Evolutionary conservation across 768 basidiomycete species (phyloP).

Genomic region (Boletus insuetus): DNA sequence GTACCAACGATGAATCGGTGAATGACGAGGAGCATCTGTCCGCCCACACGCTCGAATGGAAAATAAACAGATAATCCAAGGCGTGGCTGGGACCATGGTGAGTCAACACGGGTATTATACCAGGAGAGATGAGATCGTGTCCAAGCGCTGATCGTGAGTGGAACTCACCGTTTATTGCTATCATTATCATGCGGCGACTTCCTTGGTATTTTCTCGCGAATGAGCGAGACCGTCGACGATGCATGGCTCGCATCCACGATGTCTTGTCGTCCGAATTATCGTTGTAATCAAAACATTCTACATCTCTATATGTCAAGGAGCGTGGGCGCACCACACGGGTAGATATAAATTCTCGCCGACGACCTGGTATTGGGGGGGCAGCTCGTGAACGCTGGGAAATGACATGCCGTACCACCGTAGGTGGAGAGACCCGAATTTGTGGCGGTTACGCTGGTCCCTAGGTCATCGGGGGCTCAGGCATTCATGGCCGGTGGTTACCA

Average conservation of each 20-base stretch:
- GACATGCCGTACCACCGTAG: slow-evolving; percentile 9
- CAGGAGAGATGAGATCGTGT: slow-evolving; percentile 10
- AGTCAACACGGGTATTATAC: slow-evolving; percentile 7
- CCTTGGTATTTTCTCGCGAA: background rate
- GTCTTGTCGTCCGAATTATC: background rate
- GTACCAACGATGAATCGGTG: slow-evolving; percentile 5
- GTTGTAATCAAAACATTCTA: background rate
- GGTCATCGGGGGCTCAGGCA: background rate
- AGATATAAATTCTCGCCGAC: slow-evolving; percentile 1
- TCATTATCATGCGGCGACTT: background rate
- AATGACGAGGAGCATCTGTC: slow-evolving; percentile 7
- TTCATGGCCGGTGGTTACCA: background rate
- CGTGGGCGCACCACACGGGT: background rate
- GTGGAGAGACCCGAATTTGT: background rate
- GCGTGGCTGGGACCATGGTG: background rate
- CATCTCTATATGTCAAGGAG: background rate
- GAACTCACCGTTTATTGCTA: background rate
- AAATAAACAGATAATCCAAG: background rate
- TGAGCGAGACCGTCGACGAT: background rate
- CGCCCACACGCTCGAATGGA: slow-evolving; percentile 14
- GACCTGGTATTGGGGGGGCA: background rate
- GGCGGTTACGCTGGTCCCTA: background rate
- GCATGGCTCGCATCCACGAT: background rate
- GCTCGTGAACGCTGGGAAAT: slow-evolving; percentile 6
- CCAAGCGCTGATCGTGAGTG: slow-evolving; percentile 27